Evolutionary conservation across 169 alveolate genomes (phyloP), one percentile per base, ranked within the genome.

Genomic region (Cryptosporidium sp.): DNA sequence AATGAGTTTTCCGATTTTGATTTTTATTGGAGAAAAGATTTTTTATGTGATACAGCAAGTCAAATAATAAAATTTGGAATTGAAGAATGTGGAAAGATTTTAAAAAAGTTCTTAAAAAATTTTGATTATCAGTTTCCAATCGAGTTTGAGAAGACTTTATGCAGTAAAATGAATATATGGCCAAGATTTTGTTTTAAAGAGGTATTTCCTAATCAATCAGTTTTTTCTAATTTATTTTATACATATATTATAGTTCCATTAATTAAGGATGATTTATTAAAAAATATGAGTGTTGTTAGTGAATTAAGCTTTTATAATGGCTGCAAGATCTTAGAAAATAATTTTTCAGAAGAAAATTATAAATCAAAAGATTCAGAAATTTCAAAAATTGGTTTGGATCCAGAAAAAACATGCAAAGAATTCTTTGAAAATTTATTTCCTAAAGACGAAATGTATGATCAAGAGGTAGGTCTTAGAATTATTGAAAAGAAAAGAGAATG

Each of bases 161-260:
- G 89, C 60, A 31, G 52, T 10, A 80, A 80, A 42, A 23, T 42
- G 1, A 80, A 80, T 45, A 21, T 60, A 31, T 80, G 89, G 89
- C 89, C 89, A 42, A 60, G 73, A 42, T 23, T n/a, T 26, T 80
- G 89, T 53, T 18, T 14, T 18, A 12, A 2, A 12, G 89, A 80
- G 26, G 26, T 39, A 3, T 80, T 80, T 23, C 21, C 72, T 0
- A 45, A 62, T 80, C 89, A 80, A 33, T 80, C 89, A 26, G 35
- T 80, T 18, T 44, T 80, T 44, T 37, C 65, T 44, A 45, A 45
- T 18, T 4, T 42, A n/a, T 70, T 70, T 10, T 48, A 70, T 12
- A 70, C n/a, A 3, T 48, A 45, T 45, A 44, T 70, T 23, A n/a
- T 26, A 21, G 23, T 70, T n/a, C 67, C 60, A 39, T 9, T 45